A percentile compares a stretch with the other conserved stretches of the same genome.
Evolutionary conservation across 2,329 filamentous ascomycete species (phyloP).

Genomic region (Aspergillus thermomutatus): DNA sequence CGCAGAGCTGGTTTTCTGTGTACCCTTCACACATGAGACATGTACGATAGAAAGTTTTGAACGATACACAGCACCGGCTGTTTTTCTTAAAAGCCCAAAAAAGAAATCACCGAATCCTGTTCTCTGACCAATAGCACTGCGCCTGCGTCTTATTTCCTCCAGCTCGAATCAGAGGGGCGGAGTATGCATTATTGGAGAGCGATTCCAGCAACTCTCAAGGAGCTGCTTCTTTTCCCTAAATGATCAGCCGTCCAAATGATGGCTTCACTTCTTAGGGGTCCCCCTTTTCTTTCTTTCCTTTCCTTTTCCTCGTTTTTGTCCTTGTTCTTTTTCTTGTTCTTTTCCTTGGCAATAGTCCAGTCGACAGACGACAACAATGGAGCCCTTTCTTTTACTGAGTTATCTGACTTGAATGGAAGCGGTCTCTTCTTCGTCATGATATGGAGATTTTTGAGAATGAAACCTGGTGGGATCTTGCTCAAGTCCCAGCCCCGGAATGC

Average conservation of each 20-base stretch:
- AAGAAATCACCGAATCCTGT: background rate
- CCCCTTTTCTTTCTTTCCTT: background rate
- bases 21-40: slow-evolving; percentile 1
- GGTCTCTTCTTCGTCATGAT: background rate
- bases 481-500: background rate
- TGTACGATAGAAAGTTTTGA: background rate
- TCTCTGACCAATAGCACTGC: background rate
- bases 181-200: background rate
- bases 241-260: background rate
- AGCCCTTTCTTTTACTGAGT: background rate
- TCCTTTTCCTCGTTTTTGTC: no score
- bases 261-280: slow-evolving; percentile 1
- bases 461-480: background rate
- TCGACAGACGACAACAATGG: background rate
- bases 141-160: background rate
- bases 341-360: background rate
- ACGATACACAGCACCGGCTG: background rate
- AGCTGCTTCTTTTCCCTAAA: background rate
- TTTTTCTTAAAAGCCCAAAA: background rate
- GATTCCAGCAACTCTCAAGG: background rate
- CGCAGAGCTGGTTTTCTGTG: background rate
- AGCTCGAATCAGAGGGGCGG: background rate
- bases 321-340: slow-evolving; percentile 1
- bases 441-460: background rate
- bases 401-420: background rate